These are phyloP conservation scores for Diaporthe sp. DNA, from an alignment of 2,329 filamentous ascomycete genomes.

Conservation along the genomic window DNA sequence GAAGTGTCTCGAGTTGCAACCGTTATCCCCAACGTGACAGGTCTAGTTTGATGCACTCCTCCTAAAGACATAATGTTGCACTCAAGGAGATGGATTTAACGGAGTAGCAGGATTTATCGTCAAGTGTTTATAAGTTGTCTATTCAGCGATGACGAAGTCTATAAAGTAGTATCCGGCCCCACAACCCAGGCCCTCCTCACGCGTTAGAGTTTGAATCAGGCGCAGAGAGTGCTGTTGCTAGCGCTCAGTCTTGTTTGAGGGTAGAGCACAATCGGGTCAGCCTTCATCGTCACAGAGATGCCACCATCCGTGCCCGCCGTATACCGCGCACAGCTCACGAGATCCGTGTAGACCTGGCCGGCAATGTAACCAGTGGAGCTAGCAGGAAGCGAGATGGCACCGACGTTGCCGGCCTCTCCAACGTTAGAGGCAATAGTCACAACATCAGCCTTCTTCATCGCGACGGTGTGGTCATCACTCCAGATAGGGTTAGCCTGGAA, in stretches of 20 bases:
- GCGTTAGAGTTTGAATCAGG: not conserved
- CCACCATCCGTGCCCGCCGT: not conserved
- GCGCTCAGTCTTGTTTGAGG: not conserved
- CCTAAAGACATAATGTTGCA: not conserved
- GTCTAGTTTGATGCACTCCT: not conserved
- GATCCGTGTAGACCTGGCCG: not conserved
- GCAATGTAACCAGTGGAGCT: constrained; percentile 11
- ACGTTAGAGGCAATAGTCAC: not conserved
- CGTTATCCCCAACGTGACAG: not conserved
- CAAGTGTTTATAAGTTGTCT: not conserved
- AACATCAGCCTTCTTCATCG: constrained; percentile 20
- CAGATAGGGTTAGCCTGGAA: constrained; percentile 12
- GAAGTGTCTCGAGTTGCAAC: not conserved
- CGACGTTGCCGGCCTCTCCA: constrained; percentile 1
- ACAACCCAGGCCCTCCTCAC: not conserved
- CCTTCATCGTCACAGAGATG: constrained; percentile 4
- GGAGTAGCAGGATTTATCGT: not conserved
- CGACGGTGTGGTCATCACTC: constrained; percentile 14
- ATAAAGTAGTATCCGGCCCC: no score
- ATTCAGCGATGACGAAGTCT: not conserved
- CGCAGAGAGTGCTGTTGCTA: constrained; percentile 11
- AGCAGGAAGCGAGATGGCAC: not conserved
- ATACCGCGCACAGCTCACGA: constrained; percentile 13
- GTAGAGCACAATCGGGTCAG: constrained; percentile 12
- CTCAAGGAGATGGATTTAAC: not conserved